These are phyloP conservation scores for Tetragonia tetragonoides DNA, from an alignment of 148 eudicot species.

Conservation along the genomic window DNA sequence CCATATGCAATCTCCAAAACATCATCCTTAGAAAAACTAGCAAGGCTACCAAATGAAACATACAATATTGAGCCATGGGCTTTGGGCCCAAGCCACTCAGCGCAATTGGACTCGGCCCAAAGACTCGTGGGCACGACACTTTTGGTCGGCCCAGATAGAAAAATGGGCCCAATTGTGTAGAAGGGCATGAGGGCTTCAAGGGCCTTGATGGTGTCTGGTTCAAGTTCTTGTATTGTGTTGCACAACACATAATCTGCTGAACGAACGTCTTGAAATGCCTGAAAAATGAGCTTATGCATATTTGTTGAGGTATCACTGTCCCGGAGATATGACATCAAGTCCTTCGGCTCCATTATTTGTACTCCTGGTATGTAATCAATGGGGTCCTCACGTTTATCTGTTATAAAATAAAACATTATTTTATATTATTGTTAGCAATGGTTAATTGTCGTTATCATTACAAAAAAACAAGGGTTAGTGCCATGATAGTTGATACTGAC, in stretches of 20 bases:
- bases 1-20: conserved; percentile 58
- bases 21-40: conserved; percentile 38
- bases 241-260: conserved; percentile 32
- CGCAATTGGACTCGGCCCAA: conserved; percentile 70
- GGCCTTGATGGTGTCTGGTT: conserved; percentile 28
- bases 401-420: not conserved
- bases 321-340: conserved; percentile 63
- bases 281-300: conserved; percentile 48
- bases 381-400: conserved; percentile 48
- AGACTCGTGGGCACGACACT: conserved; percentile 48
- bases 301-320: conserved; percentile 31
- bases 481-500: too few relatives aligned
- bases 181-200: conserved; percentile 28
- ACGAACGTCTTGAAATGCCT: conserved; percentile 33
- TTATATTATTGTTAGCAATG: too few relatives aligned
- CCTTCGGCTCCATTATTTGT: conserved; percentile 45
- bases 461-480: too few relatives aligned
- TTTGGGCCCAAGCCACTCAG: conserved; percentile 54
- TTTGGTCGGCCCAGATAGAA: conserved; percentile 36
- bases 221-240: conserved; percentile 37
- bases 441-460: not conserved
- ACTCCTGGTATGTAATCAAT: conserved; percentile 84
- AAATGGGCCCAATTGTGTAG: conserved; percentile 55
- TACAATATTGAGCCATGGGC: conserved; percentile 56
- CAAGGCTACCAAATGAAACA: conserved; percentile 77